phyloP scores from a whole-genome alignment of 106 monocot genomes.

The Allium sativum region DNA sequence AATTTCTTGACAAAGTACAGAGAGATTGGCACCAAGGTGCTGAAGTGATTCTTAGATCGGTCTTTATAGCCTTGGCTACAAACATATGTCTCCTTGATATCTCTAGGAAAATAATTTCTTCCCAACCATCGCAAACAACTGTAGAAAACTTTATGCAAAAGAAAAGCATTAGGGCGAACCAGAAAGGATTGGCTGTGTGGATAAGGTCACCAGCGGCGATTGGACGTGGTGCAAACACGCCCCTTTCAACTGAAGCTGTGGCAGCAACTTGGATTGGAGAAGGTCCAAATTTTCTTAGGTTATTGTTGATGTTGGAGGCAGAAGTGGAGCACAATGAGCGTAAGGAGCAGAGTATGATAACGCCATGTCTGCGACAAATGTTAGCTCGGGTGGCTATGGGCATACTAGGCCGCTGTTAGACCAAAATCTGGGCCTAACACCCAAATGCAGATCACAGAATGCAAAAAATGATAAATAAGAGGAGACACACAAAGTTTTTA shows the following conservation, averaged over 20 bases:
- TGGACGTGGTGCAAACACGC: conserved; percentile 62
- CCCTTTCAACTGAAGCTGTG: conserved; percentile 59
- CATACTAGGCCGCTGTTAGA: neutral
- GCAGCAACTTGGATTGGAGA: conserved; percentile 68
- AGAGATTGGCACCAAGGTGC: too few species aligned
- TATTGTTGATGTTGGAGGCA: neutral
- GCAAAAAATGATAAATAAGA: too few species aligned
- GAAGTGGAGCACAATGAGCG: neutral
- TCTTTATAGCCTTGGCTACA: conserved; percentile 60
- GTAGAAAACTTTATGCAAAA: conserved; percentile 52
- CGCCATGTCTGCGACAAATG: neutral
- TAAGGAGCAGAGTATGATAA: conserved; percentile 3
- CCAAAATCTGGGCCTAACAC: too few species aligned
- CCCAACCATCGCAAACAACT: conserved; percentile 57
- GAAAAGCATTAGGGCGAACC: conserved; percentile 43
- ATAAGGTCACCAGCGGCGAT: conserved; percentile 68
- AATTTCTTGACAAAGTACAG: too few species aligned
- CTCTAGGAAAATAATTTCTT: neutral
- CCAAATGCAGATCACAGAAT: too few species aligned
- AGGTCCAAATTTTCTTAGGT: conserved; percentile 10
- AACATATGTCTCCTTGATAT: conserved; percentile 18
- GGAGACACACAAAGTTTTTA: too few species aligned
- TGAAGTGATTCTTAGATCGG: conserved; percentile 16
- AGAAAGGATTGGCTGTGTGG: conserved; percentile 83
- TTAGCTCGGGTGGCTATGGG: neutral